Evolutionary conservation across 225 moss, liverwort and hornwort species (phyloP), one percentile per base, ranked within the genome.

Genomic region (Asterella californica): DNA sequence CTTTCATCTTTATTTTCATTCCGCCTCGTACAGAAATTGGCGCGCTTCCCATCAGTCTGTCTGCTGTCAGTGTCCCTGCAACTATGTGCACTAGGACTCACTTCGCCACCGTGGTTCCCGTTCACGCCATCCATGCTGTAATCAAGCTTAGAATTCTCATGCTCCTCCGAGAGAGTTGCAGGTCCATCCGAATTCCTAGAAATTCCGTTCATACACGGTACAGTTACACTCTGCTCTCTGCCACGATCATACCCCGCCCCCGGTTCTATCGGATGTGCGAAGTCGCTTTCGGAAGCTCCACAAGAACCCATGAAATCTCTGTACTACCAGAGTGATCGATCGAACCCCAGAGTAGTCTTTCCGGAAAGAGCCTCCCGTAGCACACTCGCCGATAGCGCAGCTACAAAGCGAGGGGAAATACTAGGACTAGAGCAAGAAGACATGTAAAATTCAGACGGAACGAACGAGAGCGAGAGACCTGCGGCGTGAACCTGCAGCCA

Each of bases 41-140:
- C 52, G 59, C 81, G 83, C 46, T 88, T 88, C 38, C 88, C 85
- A 79, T 88, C 79, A 67, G 85, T 88, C 83, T 87, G 87, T 76
- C 24, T 74, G 49, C 32, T 27, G 21, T 47, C 38, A 29, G 0
- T 7, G 38, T 61, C 46, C n/a, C 25, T n/a, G 72, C 59, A 76
- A 79, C 72, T 75, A 29, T 27, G 25, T 11, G 47, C 36, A 36
- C 22, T 48, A 50, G 50, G 55, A 49, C 53, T 59, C 37, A 42
- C 32, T 42, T 71, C 65, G 62, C 70, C 30, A 10, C 57, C 46
- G 17, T 53, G 45, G 45, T 59, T 36, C 79, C 76, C 59, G 34
- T 66, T 77, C 49, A 59, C 2, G 19, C 27, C 68, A 63, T 64
- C 37, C 42, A 7, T 30, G 21, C 64, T 77, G 29, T 47, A 47